phyloP scores from a whole-genome alignment of 495 filamentous ascomycete species.

The Parathielavia appendiculata region DNA sequence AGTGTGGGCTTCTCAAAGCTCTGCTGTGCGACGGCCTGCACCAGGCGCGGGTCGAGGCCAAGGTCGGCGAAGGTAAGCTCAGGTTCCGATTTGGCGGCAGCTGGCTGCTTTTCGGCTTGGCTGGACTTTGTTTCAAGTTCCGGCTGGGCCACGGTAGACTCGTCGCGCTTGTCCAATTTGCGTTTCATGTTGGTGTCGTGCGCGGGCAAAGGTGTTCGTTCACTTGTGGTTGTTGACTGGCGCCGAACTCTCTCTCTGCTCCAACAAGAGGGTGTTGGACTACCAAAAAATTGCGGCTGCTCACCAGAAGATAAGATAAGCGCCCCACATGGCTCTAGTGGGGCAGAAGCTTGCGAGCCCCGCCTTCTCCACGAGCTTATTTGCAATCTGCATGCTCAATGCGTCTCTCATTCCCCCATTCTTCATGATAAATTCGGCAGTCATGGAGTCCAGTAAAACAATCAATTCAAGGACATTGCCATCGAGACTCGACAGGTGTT shows the following conservation, averaged over 20 bases:
- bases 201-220: neutral
- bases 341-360: neutral
- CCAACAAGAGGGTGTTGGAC: neutral
- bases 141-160: slow-evolving; percentile 30
- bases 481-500: too few relatives aligned
- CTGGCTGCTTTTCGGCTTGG: slow-evolving; percentile 13
- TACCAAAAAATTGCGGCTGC: slow-evolving; percentile 7
- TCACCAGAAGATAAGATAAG: slow-evolving; percentile 12
- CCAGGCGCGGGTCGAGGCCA: slow-evolving; percentile 74
- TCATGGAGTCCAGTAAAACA: too few relatives aligned
- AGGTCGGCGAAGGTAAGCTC: slow-evolving; percentile 51
- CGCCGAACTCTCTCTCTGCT: neutral
- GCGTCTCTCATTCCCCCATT: too few relatives aligned
- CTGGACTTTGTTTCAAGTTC: slow-evolving; percentile 8
- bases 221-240: neutral
- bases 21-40: slow-evolving; percentile 79
- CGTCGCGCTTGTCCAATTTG: slow-evolving; percentile 50
- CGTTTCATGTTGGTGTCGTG: slow-evolving; percentile 45
- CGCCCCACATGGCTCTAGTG: neutral
- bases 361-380: slow-evolving; percentile 16
- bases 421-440: too few relatives aligned
- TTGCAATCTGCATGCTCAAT: neutral
- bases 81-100: slow-evolving; percentile 1
- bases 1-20: slow-evolving; percentile 78
- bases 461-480: too few relatives aligned